phyloP scores from a whole-genome alignment of 2,329 filamentous ascomycete genomes.

The Zymoseptoria pseudotritici region DNA sequence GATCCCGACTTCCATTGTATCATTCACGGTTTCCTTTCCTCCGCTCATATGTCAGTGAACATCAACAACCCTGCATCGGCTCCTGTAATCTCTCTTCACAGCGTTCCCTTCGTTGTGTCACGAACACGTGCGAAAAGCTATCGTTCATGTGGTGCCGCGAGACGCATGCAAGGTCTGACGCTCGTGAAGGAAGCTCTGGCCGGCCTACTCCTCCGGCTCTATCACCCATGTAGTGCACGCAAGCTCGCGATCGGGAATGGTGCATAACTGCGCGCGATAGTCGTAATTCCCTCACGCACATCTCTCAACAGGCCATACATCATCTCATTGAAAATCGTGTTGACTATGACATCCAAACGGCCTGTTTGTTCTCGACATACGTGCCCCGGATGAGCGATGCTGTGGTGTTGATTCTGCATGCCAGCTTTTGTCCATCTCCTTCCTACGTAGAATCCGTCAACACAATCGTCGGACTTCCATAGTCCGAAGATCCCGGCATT shows the following conservation, averaged over 20 bases:
- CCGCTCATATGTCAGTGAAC: not conserved
- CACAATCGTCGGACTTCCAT: not conserved
- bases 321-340: too few relatives aligned
- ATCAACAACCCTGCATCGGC: not conserved
- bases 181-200: not conserved
- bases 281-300: not conserved
- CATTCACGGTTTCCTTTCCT: not conserved
- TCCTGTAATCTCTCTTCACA: not conserved
- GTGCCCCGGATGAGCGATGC: not conserved
- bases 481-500: not conserved
- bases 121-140: not conserved
- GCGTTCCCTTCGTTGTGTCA: not conserved
- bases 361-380: not conserved
- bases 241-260: too few relatives aligned
- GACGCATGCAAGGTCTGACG: not conserved
- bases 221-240: not conserved
- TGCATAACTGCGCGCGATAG: not conserved
- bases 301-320: not conserved
- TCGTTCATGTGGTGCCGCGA: not conserved
- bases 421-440: not conserved
- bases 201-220: too few relatives aligned
- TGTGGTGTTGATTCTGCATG: not conserved
- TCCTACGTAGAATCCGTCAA: not conserved
- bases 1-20: not conserved
- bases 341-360: not conserved